Evolutionary conservation across 768 basidiomycete genomes (phyloP), one percentile per base, ranked within the genome.

Genomic region (Tricholoma sp.): DNA sequence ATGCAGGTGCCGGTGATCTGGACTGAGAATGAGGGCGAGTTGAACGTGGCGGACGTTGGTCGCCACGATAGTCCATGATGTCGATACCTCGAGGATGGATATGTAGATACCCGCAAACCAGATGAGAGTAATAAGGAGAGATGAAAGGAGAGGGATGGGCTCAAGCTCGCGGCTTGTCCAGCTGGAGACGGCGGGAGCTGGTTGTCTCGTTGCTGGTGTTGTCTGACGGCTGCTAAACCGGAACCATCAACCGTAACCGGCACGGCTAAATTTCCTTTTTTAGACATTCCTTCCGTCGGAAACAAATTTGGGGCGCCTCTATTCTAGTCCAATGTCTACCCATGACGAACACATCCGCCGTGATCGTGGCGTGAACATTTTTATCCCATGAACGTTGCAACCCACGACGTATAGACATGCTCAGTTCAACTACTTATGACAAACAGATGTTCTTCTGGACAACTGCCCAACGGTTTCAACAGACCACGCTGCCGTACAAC

Each of bases 21-120:
- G 64, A 66, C 45, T 73, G 76, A 1, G 73, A 69, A 50, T 77
- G 72, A 51, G 78, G 84, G 41, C 82, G 76, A 54, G 77, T 74
- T 57, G 81, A 73, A 57, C 82, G 80, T 42, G 81, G 81, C n/a
- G 80, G 82, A 31, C 81, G 76, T 65, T 75, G 75, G 66, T 80
- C 78, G 50, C 71, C 70, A 57, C 73, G 68, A 55, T 71, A 61
- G 56, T 76, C 76, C 78, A 79, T 78, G 28, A 33, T 44, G 24
- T 18, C 20, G 41, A 39, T 42, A 20, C 41, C 41, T 42, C 24
- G 53, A 58, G 57, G 42, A 56, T 59, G 55, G 33, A 57, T 29
- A 32, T 32, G 39, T 44, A 18, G 32, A n/a, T 9, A 13, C 41
- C 51, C 15, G 37, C 52, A 28, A 29, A 37, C 33, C 18, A 32